Percentiles rank a stretch among this genome's conserved stretches.
phyloP scores from a whole-genome alignment of 345 rosid genomes.

The Eucalyptus regnans region DNA sequence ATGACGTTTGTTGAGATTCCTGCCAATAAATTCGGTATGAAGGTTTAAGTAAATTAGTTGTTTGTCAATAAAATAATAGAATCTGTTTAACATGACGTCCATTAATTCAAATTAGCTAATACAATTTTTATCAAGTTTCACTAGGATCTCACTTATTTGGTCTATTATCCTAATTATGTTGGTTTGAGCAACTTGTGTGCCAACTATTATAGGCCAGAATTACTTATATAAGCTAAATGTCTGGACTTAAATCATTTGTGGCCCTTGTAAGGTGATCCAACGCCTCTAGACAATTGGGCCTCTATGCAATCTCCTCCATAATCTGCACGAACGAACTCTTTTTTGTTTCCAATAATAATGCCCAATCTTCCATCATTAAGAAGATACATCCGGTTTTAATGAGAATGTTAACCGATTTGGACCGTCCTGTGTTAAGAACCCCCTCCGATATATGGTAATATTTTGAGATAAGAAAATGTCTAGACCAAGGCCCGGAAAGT shows the following conservation, averaged over 20 bases:
- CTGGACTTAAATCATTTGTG: not conserved
- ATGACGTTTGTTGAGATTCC: not conserved
- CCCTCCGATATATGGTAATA: not conserved
- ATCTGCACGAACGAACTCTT: not conserved
- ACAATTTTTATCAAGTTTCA: not conserved
- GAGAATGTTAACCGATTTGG: not conserved
- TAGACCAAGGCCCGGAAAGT: not conserved
- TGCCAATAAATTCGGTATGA: not conserved
- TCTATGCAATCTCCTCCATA: not conserved
- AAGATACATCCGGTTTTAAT: not conserved
- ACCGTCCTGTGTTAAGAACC: not conserved
- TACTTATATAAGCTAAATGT: no score
- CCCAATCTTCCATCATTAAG: not conserved
- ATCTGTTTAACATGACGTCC: not conserved
- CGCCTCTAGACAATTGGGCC: not conserved
- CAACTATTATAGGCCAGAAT: no score
- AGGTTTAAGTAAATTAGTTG: not conserved
- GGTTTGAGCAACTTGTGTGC: no score
- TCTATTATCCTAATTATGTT: no score
- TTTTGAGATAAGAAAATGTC: not conserved
- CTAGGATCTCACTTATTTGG: not conserved
- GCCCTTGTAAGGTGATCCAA: not conserved
- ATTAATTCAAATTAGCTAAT: not conserved
- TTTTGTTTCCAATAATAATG: rapidly evolving
- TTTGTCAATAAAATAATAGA: not conserved